These are phyloP conservation scores for Saussurea involucrata DNA, from an alignment of 129 eudicot genomes.

Conservation along the genomic window DNA sequence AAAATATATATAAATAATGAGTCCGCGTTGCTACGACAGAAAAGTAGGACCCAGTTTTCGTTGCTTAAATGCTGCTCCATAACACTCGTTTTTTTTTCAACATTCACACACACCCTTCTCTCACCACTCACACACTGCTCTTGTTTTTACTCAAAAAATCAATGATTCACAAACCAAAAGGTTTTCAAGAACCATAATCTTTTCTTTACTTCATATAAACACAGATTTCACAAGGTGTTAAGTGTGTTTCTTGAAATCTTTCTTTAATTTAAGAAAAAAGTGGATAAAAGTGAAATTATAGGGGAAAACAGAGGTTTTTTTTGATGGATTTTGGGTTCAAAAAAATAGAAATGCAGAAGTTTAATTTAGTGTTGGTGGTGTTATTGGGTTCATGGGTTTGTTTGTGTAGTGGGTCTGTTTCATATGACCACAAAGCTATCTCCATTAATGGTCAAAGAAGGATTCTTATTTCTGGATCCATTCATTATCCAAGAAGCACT, in stretches of 20 bases:
- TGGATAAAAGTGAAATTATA: constrained; percentile 9
- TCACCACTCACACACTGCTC: not conserved
- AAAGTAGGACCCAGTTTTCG: constrained; percentile 33
- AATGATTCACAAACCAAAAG: not conserved
- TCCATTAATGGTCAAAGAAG: constrained; percentile 80
- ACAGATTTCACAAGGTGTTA: not conserved
- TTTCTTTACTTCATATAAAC: not conserved
- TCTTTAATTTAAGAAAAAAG: constrained; percentile 22
- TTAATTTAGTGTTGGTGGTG: constrained; percentile 29
- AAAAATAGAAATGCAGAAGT: constrained; percentile 26
- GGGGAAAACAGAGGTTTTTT: constrained; percentile 2
- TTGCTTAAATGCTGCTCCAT: constrained; percentile 36
- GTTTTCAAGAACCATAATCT: constrained; percentile 15
- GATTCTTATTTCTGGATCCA: constrained; percentile 96
- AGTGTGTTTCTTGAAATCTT: constrained; percentile 18
- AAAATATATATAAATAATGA: not conserved
- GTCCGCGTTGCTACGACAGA: constrained; percentile 17
- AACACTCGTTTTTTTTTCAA: constrained; percentile 21
- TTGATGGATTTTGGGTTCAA: constrained; percentile 20
- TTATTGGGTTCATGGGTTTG: constrained; percentile 49
- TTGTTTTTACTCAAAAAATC: not conserved
- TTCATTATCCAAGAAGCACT: constrained; percentile 98
- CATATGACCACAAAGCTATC: constrained; percentile 80
- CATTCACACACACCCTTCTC: constrained; percentile 24
- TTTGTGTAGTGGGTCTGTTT: constrained; percentile 58